Evolutionary conservation across 495 filamentous ascomycete genomes (phyloP).

Genomic region (Aspergillus haitiensis): DNA sequence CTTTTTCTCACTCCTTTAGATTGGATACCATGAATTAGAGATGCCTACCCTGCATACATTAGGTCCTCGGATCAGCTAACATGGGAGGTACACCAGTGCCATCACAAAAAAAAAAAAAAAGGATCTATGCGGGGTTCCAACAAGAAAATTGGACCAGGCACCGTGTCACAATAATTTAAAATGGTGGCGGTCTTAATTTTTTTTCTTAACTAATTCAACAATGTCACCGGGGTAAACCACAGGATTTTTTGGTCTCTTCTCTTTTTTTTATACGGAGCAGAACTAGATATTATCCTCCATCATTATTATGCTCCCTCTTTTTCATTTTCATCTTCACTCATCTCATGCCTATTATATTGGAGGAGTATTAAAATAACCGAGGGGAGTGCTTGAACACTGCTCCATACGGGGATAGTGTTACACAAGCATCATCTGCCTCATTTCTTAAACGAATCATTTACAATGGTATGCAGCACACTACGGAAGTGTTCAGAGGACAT

Average conservation of each 20-base stretch:
- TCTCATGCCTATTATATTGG: not conserved
- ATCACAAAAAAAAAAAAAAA: constrained; percentile 12
- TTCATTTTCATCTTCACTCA: not conserved
- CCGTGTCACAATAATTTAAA: not conserved
- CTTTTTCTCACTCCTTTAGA: constrained; percentile 18
- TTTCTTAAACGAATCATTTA: constrained; percentile 15
- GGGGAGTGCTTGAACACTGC: not conserved
- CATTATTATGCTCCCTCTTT: not conserved
- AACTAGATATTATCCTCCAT: not conserved
- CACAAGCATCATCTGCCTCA: constrained; percentile 10
- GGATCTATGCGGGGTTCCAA: constrained; percentile 23
- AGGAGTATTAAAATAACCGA: not conserved
- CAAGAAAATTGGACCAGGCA: constrained; percentile 4
- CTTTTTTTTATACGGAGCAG: too few relatives aligned
- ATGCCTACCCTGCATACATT: constrained; percentile 22
- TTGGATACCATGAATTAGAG: constrained; percentile 24
- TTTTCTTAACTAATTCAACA: too few relatives aligned
- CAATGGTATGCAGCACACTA: constrained; percentile 16
- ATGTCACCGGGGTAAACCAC: too few relatives aligned
- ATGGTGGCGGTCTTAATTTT: not conserved
- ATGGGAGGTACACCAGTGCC: constrained; percentile 3
- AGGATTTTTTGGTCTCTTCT: too few relatives aligned
- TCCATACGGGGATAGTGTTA: not conserved
- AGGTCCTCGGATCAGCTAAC: constrained; percentile 11
- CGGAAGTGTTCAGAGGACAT: constrained; percentile 5